phyloP scores from a whole-genome alignment of 1,284 basidiomycete species.

The Pisolithus thermaeus region DNA sequence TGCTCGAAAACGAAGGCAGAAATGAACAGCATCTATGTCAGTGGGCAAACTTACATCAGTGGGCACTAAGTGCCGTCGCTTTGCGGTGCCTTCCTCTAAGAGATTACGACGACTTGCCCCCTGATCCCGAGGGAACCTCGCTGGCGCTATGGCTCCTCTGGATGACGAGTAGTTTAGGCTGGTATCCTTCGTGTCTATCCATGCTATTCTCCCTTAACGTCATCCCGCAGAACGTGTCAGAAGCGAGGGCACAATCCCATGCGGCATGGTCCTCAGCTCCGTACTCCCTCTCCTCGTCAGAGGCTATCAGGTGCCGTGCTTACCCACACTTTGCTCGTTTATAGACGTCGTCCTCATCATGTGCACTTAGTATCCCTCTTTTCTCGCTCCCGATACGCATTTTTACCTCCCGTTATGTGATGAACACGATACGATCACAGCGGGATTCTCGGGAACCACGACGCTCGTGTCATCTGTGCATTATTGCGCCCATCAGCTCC shows the following conservation, averaged over 20 bases:
- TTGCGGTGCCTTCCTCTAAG: slow-evolving; percentile 10
- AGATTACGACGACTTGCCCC: neutral
- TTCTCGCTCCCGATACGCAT: slow-evolving; percentile 34
- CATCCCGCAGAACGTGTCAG: slow-evolving; percentile 15
- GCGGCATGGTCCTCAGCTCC: slow-evolving; percentile 22
- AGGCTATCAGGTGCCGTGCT: slow-evolving; percentile 31
- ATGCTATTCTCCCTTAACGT: slow-evolving; percentile 12
- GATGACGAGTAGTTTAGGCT: slow-evolving; percentile 45
- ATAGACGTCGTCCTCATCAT: slow-evolving; percentile 2
- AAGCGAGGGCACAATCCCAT: slow-evolving; percentile 14
- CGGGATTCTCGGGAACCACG: slow-evolving; percentile 25
- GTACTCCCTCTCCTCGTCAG: slow-evolving; percentile 29
- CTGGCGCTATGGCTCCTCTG: slow-evolving; percentile 53
- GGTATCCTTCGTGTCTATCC: slow-evolving; percentile 10
- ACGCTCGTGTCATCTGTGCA: slow-evolving; percentile 29
- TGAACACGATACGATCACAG: slow-evolving; percentile 14
- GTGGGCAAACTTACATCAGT: slow-evolving; percentile 34
- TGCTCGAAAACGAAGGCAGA: slow-evolving; percentile 65
- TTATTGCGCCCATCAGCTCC: slow-evolving; percentile 37
- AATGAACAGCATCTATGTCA: slow-evolving; percentile 49
- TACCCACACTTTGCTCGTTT: neutral
- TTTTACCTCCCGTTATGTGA: slow-evolving; percentile 34
- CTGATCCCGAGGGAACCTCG: slow-evolving; percentile 33
- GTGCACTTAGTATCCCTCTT: slow-evolving; percentile 34
- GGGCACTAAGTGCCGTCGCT: slow-evolving; percentile 20